Evolutionary conservation across 768 basidiomycete genomes (phyloP).

Genomic region (Serendipita sp.): DNA sequence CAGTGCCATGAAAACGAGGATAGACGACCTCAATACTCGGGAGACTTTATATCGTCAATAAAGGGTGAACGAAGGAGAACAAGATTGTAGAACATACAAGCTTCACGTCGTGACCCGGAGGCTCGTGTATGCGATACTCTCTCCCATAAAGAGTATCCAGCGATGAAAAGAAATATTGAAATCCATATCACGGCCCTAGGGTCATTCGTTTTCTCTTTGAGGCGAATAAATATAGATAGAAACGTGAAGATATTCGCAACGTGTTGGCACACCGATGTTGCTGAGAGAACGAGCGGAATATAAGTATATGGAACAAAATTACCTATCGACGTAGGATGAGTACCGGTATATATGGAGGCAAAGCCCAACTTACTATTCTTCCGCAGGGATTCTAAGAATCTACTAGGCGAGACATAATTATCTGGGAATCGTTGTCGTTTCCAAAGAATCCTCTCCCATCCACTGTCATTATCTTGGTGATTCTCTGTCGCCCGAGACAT

Average conservation of each 20-base stretch:
- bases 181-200: conserved; percentile 53
- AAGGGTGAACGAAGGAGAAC: too few species aligned
- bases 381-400: conserved; percentile 61
- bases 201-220: conserved; percentile 49
- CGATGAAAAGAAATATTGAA: conserved; percentile 42
- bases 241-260: conserved; percentile 68
- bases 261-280: conserved; percentile 73
- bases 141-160: conserved; percentile 51
- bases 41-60: conserved; percentile 32
- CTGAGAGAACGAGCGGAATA: conserved; percentile 50
- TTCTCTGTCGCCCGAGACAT: neutral
- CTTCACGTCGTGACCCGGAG: neutral
- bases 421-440: conserved; percentile 60
- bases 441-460: conserved; percentile 71
- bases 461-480: neutral
- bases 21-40: conserved; percentile 60
- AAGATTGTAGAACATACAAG: neutral
- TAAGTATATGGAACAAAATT: conserved; percentile 72
- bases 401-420: conserved; percentile 61
- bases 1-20: conserved; percentile 77
- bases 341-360: neutral
- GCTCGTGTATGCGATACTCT: conserved; percentile 19
- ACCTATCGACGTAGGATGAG: conserved; percentile 27
- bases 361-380: conserved; percentile 52
- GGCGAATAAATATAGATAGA: conserved; percentile 58